Evolutionary conservation across 805 yeast genomes (phyloP), one percentile per base, ranked within the genome.

Genomic region (Lipomyces chichibuensis): DNA sequence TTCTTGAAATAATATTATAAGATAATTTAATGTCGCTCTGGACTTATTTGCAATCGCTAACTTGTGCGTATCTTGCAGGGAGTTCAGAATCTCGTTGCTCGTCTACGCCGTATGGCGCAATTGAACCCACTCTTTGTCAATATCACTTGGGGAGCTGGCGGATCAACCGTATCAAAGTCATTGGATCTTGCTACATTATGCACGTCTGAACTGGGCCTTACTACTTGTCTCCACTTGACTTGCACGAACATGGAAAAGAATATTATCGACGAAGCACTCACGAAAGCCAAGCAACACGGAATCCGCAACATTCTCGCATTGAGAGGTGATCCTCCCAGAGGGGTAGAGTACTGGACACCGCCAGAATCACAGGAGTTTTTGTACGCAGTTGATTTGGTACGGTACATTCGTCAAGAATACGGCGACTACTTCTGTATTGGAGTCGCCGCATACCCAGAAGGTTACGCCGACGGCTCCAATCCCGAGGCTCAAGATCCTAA

Each of bases 61-160:
- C 39, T 25, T 57, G 5, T 37, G 13, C 43, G 25, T 29, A 69
- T 64, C 13, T 66, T 33, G 35, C 71, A 83, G 75, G 99, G 98
- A 72, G 84, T 90, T 76, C 84, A 89, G 70, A 95, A 95, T 78
- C 80, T 95, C 69, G 81, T 90, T 60, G 92, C 93, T 35, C 89
- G 99, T 78, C 85, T 95, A 79, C 87, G 86, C 74, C 87, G 99
- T 74, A 89, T 95, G 93, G 87, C 91, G 70, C 89, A 89, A 2
- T 80, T 95, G 69, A 93, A 92, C 65, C 98, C 98, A 2, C 80
- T 89, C 17, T 96, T 95, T 76, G 88, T 94, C 63, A 91, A 97
- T 2, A 89, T 95, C 14, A 95, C 99, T 0, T 95, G 98, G 98
- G 99, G 98, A 43, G 98, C 99, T 4, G 98, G 98, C 53, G 99